Evolutionary conservation across 495 filamentous ascomycete genomes (phyloP).

Genomic region (Lasiosphaeria miniovina): DNA sequence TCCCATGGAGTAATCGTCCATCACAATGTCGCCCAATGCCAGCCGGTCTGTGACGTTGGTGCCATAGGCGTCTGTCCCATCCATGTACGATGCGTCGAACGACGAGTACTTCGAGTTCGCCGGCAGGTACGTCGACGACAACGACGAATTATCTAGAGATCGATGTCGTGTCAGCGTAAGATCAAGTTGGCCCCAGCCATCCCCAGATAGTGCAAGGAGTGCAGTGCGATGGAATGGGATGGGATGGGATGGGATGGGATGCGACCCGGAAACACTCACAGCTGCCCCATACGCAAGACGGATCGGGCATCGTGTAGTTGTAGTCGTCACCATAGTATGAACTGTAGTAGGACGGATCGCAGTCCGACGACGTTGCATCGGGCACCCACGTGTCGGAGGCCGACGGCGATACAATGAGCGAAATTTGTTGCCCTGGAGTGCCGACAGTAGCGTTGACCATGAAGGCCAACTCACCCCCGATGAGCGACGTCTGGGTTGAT

Average conservation of each 20-base stretch:
- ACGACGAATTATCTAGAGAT: slow-evolving; percentile 43
- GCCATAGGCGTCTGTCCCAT: slow-evolving; percentile 60
- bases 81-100: slow-evolving; percentile 71
- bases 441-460: slow-evolving; percentile 60
- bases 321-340: slow-evolving; percentile 14
- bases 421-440: slow-evolving; percentile 57
- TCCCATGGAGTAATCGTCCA: slow-evolving; percentile 71
- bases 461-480: slow-evolving; percentile 35
- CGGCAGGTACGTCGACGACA: slow-evolving; percentile 64
- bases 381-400: slow-evolving; percentile 76
- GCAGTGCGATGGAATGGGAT: too few species aligned
- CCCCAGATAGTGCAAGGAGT: too few species aligned
- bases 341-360: slow-evolving; percentile 28
- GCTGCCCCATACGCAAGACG: slow-evolving; percentile 26
- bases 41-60: slow-evolving; percentile 72
- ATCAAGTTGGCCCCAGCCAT: too few species aligned
- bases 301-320: background rate
- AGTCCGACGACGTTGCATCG: slow-evolving; percentile 51
- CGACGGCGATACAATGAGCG: slow-evolving; percentile 62
- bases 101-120: slow-evolving; percentile 44
- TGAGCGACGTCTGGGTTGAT: background rate
- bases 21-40: slow-evolving; percentile 53
- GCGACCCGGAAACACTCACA: slow-evolving; percentile 19
- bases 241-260: too few species aligned
- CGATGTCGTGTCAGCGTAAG: background rate